Conservation (phyloP, 2,329 filamentous ascomycete species). For the Sclerotinia glacialis region DNA sequence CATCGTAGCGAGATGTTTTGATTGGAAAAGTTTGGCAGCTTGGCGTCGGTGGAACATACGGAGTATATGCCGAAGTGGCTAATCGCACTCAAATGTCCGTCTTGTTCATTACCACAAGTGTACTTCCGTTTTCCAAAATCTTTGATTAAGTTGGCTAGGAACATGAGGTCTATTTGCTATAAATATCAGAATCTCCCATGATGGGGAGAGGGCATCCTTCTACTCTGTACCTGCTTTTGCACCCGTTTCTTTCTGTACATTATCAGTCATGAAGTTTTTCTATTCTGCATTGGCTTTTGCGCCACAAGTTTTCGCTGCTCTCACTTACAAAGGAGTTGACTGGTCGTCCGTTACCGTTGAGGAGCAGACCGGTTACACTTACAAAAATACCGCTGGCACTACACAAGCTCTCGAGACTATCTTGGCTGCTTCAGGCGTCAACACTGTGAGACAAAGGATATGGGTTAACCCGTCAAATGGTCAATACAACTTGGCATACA, state of each 20-base stretch:
- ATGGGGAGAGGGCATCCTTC: background rate
- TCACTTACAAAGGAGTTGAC: conserved; percentile 65
- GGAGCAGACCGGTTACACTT: conserved; percentile 58
- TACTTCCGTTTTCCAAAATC: too few species aligned
- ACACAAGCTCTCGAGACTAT: conserved; percentile 60
- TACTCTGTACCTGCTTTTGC: background rate
- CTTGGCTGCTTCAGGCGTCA: conserved; percentile 59
- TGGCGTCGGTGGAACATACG: background rate
- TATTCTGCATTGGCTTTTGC: conserved; percentile 12
- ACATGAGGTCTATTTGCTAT: background rate
- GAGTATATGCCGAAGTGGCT: background rate
- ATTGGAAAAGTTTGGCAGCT: background rate
- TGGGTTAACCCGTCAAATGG: conserved; percentile 68
- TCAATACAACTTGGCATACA: conserved; percentile 68
- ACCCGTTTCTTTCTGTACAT: background rate
- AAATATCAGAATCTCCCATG: background rate
- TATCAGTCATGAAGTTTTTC: conserved; percentile 14
- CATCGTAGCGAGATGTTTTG: background rate
- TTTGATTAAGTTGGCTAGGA: too few species aligned
- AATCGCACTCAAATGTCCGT: background rate
- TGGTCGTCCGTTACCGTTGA: conserved; percentile 66
- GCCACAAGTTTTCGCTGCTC: conserved; percentile 36
- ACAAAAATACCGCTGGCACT: conserved; percentile 55
- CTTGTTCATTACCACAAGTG: background rate
- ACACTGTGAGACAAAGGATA: conserved; percentile 67